Conservation (phyloP, 495 filamentous ascomycete genomes). For the Thermothielavioides terrestris region DNA sequence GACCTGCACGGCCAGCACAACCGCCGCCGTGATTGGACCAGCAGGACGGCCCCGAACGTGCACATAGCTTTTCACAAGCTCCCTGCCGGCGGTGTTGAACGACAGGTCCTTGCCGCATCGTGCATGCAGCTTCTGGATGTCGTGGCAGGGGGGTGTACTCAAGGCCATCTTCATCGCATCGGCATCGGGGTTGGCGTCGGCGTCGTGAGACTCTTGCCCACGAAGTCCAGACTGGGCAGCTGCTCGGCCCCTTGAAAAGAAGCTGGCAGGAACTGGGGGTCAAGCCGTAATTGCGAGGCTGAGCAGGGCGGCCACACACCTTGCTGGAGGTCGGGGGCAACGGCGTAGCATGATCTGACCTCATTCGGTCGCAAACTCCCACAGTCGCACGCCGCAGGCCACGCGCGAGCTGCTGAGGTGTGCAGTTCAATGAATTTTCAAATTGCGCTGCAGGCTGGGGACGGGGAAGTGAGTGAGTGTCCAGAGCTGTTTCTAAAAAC, state of each 20-base stretch:
- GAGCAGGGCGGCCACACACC: no score
- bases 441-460: constrained; percentile 21
- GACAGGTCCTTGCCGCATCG: constrained; percentile 12
- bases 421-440: constrained; percentile 25
- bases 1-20: constrained; percentile 12
- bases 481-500: constrained; percentile 11
- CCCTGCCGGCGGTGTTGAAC: constrained; percentile 3
- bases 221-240: background rate
- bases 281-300: no score
- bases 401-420: constrained; percentile 22
- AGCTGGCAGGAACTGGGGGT: background rate
- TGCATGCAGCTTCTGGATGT: constrained; percentile 13
- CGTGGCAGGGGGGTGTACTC: constrained; percentile 12
- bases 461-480: constrained; percentile 6
- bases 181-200: background rate
- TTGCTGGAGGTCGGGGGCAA: no score
- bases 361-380: constrained; percentile 18
- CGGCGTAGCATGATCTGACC: constrained; percentile 17
- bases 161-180: constrained; percentile 9
- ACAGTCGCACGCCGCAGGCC: constrained; percentile 17
- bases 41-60: constrained; percentile 4
- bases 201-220: no score
- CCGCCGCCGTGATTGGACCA: constrained; percentile 19
- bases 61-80: background rate
- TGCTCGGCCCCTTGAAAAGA: background rate